Conservation (phyloP, 805 yeast genomes). For the Tetrapisispora arboricola region DNA sequence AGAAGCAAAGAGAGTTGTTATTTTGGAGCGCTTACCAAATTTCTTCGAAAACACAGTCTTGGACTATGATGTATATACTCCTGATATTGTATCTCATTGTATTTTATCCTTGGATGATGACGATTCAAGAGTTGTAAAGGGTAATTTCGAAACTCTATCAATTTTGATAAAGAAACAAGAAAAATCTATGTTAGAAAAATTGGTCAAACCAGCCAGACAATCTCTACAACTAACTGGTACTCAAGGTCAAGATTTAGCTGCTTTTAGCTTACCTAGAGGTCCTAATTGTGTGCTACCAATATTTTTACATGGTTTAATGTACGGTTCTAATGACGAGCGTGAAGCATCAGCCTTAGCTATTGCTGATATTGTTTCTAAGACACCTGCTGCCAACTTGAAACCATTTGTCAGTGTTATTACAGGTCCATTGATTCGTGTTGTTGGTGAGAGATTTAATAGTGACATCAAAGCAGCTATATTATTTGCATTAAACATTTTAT, state of each 20-base stretch:
- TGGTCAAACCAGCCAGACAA: slow-evolving; percentile 73
- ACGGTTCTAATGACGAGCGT: slow-evolving; percentile 75
- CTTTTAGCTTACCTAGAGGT: slow-evolving; percentile 65
- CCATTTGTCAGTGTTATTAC: slow-evolving; percentile 88
- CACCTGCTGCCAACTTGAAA: slow-evolving; percentile 72
- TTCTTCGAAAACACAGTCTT: slow-evolving; percentile 58
- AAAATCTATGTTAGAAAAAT: slow-evolving; percentile 64
- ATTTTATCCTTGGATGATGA: slow-evolving; percentile 65
- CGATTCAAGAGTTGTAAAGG: slow-evolving; percentile 49
- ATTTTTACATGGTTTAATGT: slow-evolving; percentile 90
- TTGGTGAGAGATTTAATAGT: slow-evolving; percentile 87
- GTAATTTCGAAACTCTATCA: slow-evolving; percentile 54
- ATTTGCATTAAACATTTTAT: slow-evolving; percentile 67
- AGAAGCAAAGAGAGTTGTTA: slow-evolving; percentile 47
- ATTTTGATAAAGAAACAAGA: slow-evolving; percentile 60
- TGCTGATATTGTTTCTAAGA: slow-evolving; percentile 74
- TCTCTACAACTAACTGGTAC: slow-evolving; percentile 58
- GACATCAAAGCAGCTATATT: slow-evolving; percentile 93
- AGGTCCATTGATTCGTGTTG: slow-evolving; percentile 95
- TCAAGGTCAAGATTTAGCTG: slow-evolving; percentile 57
- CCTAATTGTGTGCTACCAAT: slow-evolving; percentile 84
- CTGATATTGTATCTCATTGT: slow-evolving; percentile 64
- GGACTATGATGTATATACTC: slow-evolving; percentile 63
- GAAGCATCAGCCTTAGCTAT: slow-evolving; percentile 83
- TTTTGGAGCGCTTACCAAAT: slow-evolving; percentile 55